Base-by-base conservation (phyloP, 2,329 filamentous ascomycete genomes). In the Didymella arachidicola region DNA sequence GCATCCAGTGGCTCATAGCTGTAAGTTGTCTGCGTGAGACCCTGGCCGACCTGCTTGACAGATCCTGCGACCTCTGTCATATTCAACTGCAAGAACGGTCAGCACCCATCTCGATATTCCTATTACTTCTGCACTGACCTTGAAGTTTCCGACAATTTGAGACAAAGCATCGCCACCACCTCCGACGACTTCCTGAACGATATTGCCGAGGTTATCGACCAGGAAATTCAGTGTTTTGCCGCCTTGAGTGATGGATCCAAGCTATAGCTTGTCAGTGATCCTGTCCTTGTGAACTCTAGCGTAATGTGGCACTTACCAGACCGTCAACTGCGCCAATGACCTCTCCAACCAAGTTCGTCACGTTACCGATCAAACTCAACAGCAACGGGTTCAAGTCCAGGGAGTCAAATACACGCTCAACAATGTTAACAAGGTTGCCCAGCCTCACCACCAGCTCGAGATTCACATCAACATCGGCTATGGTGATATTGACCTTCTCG, bases 341-440 rank as follows among this genome's bases (percentile, higher is more conserved):
- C 5, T 79, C 76, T 42, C 82, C 82, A 3, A 86, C 79, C 11
- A 86, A 69, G 45, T 81, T 79, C 0, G 81, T 83, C 2, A 83
- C 83, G 49, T 83, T 81, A 71, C 85, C 82, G 53, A 87, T 75
- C 12, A 85, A 70, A 57, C 81, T 82, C 65, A 87, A 82, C 30
- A 87, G 79, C n/a, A 86, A 77, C 3, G 86, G 86, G 70, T 88
- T 87, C 18, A 88, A 77, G 64, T 88, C 85, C 27, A 88, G 76
- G 3, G 83, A 84, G 27, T 82, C 76, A 53, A 88, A 83, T 1
- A 86, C 86, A 26, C 85, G 81, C 72, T 86, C 85, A 51, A 88
- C 85, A 48, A 88, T 87, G 54, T 84, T 79, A 29, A 86, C 85
- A 18, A 88, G 77, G 68, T 87, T 81, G 36, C 85, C 85, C 8